Percentiles rank a stretch among this genome's conserved stretches.
phyloP scores from a whole-genome alignment of 2,329 filamentous ascomycete genomes.

The Alternaria solani region DNA sequence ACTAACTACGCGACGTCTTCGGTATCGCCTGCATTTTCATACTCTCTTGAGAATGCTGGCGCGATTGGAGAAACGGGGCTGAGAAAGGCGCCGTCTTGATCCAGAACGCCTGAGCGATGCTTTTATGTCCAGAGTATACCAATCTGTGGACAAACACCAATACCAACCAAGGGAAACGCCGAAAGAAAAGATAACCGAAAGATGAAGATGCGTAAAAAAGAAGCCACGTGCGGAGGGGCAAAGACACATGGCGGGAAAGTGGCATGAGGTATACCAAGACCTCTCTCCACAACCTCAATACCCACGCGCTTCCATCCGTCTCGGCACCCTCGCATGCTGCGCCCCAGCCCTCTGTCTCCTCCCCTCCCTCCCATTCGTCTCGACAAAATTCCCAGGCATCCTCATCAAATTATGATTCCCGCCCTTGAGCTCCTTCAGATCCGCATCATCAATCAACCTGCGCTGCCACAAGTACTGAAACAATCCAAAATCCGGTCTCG shows the following conservation, averaged over 20 bases:
- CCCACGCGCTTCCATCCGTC: conserved; percentile 7
- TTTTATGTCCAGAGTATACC: conserved; percentile 13
- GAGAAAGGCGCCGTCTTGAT: neutral
- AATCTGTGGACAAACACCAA: conserved; percentile 9
- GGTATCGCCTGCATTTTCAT: too few relatives aligned
- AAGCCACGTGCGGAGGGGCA: neutral
- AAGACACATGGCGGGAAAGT: neutral
- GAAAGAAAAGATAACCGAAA: neutral
- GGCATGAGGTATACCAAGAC: neutral
- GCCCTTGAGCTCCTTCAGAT: conserved; percentile 44
- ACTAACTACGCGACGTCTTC: too few relatives aligned
- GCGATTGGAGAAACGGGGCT: neutral
- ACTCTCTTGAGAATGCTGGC: too few relatives aligned
- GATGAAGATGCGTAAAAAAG: neutral
- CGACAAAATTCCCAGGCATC: conserved; percentile 30
- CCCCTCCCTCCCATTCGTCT: conserved; percentile 19
- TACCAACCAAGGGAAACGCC: neutral
- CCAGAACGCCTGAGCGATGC: conserved; percentile 14
- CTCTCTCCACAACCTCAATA: neutral
- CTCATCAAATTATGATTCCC: conserved; percentile 38
- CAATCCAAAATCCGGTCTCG: conserved; percentile 40
- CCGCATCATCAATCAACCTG: conserved; percentile 41
- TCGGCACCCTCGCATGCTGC: conserved; percentile 22
- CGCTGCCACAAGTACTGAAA: conserved; percentile 43
- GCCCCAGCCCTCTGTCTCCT: conserved; percentile 10